Percentiles rank a stretch among this genome's conserved stretches.
phyloP scores from a whole-genome alignment of 2,329 filamentous ascomycete genomes.

The Fusarium temperatum region DNA sequence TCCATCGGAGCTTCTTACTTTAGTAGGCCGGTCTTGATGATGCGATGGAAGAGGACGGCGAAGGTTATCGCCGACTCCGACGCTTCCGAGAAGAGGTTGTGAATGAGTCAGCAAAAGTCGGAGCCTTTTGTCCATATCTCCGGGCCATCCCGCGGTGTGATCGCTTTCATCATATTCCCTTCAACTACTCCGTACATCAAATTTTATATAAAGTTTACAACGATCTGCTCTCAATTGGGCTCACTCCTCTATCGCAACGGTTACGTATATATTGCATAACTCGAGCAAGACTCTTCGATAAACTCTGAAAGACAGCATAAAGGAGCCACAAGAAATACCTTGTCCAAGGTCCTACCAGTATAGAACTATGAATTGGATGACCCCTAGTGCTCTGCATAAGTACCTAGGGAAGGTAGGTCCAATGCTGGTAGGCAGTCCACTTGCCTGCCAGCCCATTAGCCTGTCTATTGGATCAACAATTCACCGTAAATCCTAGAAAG shows the following conservation, averaged over 20 bases:
- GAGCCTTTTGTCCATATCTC: conserved; percentile 9
- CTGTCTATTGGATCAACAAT: background rate
- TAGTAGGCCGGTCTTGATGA: conserved; percentile 24
- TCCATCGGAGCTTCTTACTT: conserved; percentile 43
- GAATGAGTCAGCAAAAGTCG: conserved; percentile 36
- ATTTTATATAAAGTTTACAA: background rate
- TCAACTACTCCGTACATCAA: background rate
- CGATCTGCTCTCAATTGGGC: background rate
- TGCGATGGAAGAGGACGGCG: conserved; percentile 39
- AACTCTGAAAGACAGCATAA: background rate
- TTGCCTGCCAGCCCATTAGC: background rate
- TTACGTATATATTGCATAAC: background rate
- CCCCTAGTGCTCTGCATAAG: background rate
- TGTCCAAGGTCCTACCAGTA: background rate
- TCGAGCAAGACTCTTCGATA: background rate
- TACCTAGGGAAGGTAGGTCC: background rate
- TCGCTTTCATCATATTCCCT: background rate
- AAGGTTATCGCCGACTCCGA: conserved; percentile 47
- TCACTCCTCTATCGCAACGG: background rate
- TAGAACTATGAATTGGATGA: background rate
- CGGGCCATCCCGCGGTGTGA: background rate
- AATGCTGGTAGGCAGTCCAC: background rate
- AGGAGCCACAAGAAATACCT: background rate
- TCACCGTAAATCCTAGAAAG: background rate
- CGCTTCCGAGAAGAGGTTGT: background rate